Evolutionary conservation across 805 yeast species (phyloP), one percentile per base, ranked within the genome.

Genomic region (Candida tammaniensis): DNA sequence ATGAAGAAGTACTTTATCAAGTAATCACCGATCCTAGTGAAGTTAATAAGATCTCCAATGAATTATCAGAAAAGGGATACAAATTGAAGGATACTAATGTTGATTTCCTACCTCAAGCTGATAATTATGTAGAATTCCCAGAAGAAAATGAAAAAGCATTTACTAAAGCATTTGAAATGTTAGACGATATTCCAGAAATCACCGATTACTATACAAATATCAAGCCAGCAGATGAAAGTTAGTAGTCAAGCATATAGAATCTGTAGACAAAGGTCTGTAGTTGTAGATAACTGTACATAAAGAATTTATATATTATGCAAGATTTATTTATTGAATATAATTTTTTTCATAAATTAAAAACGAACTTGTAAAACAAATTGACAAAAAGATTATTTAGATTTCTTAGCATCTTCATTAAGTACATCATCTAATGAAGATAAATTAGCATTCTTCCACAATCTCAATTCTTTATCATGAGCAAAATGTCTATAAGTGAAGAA

Each of bases 121-220:
- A 83, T 29, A 71, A 74, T 47, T 60, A 64, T 41, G 79, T 78
- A 3, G 72, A 68, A 8, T 72, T 81, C 19, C 66, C 69, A 0
- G 78, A 67, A 17, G 87, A 78, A 3, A 59, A 69, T 6, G 64
- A 57, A 38, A 71, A 67, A 39, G 68, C 69, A 23, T 72, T 77
- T 47, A 71, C 72, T 11, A 83, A 78, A 49, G 76, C 88, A 22
- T 55, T 82, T 21, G 63, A 56, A 15, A 67, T 69, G 30, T 64
- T 91, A 29, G 94, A 86, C 35, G 86, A 80, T 21, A 63, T 87
- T n/a, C 87, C 82, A 31, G 98, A 93, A 48, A 85, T 91, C 14
- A 78, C 86, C 5, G 86, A 78, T 42, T 78, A 85, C 39, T 86
- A 85, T 60, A 74, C 86, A 19, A 91, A 87, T 54, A 64, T 76